These are phyloP conservation scores for Candida coquimbonensis DNA, from an alignment of 805 yeast species.

Conservation along the genomic window DNA sequence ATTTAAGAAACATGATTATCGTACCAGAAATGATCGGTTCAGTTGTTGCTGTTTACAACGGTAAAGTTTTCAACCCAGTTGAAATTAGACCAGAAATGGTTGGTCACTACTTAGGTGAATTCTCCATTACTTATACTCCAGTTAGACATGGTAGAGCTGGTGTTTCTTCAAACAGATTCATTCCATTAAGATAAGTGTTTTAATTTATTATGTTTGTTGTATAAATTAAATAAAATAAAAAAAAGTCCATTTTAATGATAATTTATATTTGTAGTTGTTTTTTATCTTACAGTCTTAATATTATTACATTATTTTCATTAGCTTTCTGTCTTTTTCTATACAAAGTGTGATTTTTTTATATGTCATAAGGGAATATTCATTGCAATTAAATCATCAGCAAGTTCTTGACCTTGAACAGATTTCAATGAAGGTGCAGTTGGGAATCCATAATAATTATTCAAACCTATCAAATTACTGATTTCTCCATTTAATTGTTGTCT, in stretches of 20 bases:
- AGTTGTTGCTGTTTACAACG: conserved; percentile 98
- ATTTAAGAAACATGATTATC: conserved; percentile 96
- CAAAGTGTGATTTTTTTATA: not conserved
- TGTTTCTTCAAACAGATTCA: conserved; percentile 67
- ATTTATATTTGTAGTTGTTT: not conserved
- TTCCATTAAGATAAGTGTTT: conserved; percentile 50
- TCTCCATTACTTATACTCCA: conserved; percentile 99
- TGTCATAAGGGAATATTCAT: conserved; percentile 29
- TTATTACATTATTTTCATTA: conserved; percentile 3
- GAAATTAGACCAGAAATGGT: conserved; percentile 99
- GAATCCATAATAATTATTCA: conserved; percentile 62
- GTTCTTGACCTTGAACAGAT: conserved; percentile 63
- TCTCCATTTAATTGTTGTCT: conserved; percentile 63
- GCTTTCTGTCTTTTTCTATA: not conserved
- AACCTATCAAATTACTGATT: conserved; percentile 61
- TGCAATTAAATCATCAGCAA: conserved; percentile 61
- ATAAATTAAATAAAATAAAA: conserved; percentile 5
- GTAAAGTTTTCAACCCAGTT: conserved; percentile 98
- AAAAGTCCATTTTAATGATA: conserved; percentile 14
- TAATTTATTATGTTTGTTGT: conserved; percentile 16
- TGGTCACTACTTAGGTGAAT: conserved; percentile 99
- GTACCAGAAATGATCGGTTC: conserved; percentile 99
- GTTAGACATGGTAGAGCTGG: conserved; percentile 99
- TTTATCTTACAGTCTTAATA: not conserved
- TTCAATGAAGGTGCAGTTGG: conserved; percentile 75